Base-by-base conservation (phyloP, 2,329 filamentous ascomycete species). In the Fusarium sp. region DNA sequence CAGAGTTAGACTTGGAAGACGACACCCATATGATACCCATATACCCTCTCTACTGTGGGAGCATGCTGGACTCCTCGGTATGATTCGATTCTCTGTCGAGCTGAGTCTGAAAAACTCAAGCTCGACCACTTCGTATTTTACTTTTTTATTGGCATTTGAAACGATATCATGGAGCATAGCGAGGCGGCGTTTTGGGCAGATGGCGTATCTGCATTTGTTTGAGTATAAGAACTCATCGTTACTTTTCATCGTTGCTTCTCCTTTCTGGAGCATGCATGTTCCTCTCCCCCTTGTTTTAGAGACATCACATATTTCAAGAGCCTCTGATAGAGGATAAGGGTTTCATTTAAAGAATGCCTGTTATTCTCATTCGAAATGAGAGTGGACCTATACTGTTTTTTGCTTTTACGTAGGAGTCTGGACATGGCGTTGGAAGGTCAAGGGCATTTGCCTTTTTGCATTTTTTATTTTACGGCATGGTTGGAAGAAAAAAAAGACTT, bases 81-180 rank as follows among this genome's bases (percentile, higher is more conserved):
- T 66, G 70, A 68, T 73, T 70, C 73, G 58, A 69, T 67, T 73
- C 65, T 73, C 67, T 57, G 68, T 70, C 62, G 44, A 47, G 67
- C 70, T 71, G 56, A 54, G 60, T 70, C 47, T 47, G 46, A 68
- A 62, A 27, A 59, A 73, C 31, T 64, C 44, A 42, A 67, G 70
- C 63, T 66, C 62, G 70, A 60, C 45, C 25, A 68, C 50, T 60
- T 72, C 61, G 41, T 60, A 42, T 66, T 75, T 73, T 73, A 73
- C 52, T 65, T 70, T 70, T 73, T 75, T 68, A 59, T 44, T 69
- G 49, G 58, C 71, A 74, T 72, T 70, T 71, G 55, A 58, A 56
- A 75, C 70, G 73, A 73, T 77, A 74, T 77, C 72, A 77, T 50
- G 78, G 78, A 80, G 81, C 81, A 83, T 83, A 83, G 82, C 82